Evolutionary conservation across 257 asterid genomes (phyloP), one percentile per base, ranked within the genome.

Genomic region (Gentiana straminea): DNA sequence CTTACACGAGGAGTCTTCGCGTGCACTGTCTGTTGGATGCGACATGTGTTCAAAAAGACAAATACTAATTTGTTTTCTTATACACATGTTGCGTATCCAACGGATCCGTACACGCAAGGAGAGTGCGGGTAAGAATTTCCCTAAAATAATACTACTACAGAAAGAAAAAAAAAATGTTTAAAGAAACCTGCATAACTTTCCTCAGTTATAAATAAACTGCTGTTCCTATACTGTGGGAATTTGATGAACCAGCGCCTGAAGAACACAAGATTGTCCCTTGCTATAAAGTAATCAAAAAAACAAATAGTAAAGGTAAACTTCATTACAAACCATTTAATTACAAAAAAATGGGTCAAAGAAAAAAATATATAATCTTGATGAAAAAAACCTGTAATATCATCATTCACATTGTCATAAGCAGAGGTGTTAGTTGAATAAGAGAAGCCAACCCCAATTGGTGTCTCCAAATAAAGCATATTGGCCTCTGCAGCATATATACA

Each of bases 401-500:
- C 94, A 24, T 24, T 75, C 64, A 84, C 78, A 51, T 82, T 62
- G 61, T 44, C 74, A 56, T 79, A 72, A 8, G 78, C 60, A 43
- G 82, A 77, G 15, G 69, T 50, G 54, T 74, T 62, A 58, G 79
- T 63, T 37, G 89, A 68, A 51, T 81, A 81, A 13, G 94, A 84
- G 69, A 78, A 84, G 13, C 94, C 89, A 33, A 81, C 94, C 62
- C 94, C 94, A 41, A 77, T 57, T 35, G 94, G 94, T 51, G 89
- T 72, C 52, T 84, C 94, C 75, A 81, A 73, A 51, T 84, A 84
- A 58, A 84, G 61, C 79, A 84, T 74, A 68, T 84, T 84, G 61
- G 94, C 94, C 70, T 76, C 94, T 84, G 74, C 64, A 64, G 24
- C 24, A 24, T 24, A 24, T 24, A 24, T 24, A 24, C 24, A 24